Conservation (phyloP, 2,329 filamentous ascomycete species). For the Colletotrichum sp. region DNA sequence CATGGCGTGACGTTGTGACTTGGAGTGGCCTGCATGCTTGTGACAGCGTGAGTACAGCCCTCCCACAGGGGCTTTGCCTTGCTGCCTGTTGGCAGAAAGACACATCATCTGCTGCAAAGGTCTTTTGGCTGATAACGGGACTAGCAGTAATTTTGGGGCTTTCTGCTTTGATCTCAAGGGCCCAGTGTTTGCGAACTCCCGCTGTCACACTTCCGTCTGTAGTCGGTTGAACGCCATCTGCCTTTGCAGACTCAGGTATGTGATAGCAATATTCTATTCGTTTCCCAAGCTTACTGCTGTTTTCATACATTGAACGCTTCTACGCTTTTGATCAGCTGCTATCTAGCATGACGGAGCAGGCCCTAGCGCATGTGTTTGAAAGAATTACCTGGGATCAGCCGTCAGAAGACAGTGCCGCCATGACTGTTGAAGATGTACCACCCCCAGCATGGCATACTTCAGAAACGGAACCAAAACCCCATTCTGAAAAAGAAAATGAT, state of each 20-base stretch:
- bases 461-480: rapidly evolving
- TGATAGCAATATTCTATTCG: not conserved
- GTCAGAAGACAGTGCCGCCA: not conserved
- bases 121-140: not conserved
- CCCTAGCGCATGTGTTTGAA: not conserved
- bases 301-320: not conserved
- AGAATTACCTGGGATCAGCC: not conserved
- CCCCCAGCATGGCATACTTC: not conserved
- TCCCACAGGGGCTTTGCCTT: not conserved
- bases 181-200: not conserved
- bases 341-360: not conserved
- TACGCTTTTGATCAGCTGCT: not conserved
- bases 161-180: not conserved
- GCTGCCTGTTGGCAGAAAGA: not conserved
- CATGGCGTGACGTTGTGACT: not conserved
- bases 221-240: not conserved
- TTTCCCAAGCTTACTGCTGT: not conserved
- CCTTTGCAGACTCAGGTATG: not conserved
- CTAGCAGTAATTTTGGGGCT: not conserved
- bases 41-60: not conserved
- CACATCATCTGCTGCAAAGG: not conserved
- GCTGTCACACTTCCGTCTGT: not conserved
- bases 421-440: not conserved
- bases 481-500: rapidly evolving
- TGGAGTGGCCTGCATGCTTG: not conserved